Conservation (phyloP, 352 stramenopile species). For the Phytophthora tubulina region DNA sequence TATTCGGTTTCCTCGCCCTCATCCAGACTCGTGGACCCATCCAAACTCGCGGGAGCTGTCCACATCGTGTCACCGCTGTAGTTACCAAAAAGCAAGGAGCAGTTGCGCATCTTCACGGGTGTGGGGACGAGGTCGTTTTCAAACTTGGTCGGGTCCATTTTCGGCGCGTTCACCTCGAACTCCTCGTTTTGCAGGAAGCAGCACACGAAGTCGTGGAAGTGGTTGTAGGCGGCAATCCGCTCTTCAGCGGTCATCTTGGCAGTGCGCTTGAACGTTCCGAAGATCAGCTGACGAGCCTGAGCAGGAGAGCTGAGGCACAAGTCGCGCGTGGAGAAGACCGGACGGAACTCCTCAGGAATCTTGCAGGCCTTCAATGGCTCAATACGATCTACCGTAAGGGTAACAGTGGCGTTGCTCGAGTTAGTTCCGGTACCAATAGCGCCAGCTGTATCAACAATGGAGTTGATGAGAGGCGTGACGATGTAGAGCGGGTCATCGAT, state of each 20-base stretch:
- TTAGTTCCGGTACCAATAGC: constrained; percentile 6
- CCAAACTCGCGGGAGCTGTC: not conserved
- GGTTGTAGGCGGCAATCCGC: constrained; percentile 29
- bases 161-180: constrained; percentile 35
- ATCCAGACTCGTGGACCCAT: constrained; percentile 3
- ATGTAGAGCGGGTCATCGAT: constrained; percentile 40
- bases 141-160: constrained; percentile 22
- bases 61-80: constrained; percentile 30
- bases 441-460: constrained; percentile 29
- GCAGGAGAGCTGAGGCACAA: constrained; percentile 29
- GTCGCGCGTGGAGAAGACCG: constrained; percentile 33
- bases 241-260: constrained; percentile 23
- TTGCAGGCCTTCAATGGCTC: constrained; percentile 16
- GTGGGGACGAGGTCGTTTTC: constrained; percentile 25
- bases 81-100: constrained; percentile 20
- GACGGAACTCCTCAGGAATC: constrained; percentile 25
- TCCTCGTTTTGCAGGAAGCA: constrained; percentile 34
- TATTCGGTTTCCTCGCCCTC: not conserved
- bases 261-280: constrained; percentile 30
- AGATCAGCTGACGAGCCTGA: constrained; percentile 30
- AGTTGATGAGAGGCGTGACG: constrained; percentile 33
- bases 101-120: constrained; percentile 33
- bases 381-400: constrained; percentile 20
- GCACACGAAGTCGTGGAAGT: constrained; percentile 40
- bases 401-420: constrained; percentile 8